These are phyloP conservation scores for Kluyveromyces lactis DNA, from an alignment of 805 yeast species.

Conservation along the genomic window DNA sequence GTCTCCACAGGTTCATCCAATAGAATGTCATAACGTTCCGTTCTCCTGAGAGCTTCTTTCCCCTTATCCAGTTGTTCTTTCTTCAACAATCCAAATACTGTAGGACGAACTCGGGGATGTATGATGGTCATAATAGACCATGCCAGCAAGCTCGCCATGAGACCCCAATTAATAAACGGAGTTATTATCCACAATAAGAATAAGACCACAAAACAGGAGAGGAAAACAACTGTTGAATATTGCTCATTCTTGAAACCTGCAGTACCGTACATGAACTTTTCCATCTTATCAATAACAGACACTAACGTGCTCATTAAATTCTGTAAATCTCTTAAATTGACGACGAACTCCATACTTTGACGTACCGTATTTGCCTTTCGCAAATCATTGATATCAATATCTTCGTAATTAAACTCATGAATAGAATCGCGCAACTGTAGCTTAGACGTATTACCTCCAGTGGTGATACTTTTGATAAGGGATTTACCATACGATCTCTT, in stretches of 20 bases:
- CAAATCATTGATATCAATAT: constrained; percentile 10
- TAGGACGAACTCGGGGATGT: constrained; percentile 48
- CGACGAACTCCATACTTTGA: constrained; percentile 34
- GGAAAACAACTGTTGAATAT: constrained; percentile 52
- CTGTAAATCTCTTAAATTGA: constrained; percentile 70
- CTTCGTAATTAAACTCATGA: constrained; percentile 8
- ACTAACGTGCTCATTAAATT: constrained; percentile 50
- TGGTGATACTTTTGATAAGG: constrained; percentile 32
- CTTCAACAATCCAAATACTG: constrained; percentile 24
- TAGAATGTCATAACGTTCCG: constrained; percentile 38
- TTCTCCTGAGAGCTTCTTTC: constrained; percentile 24
- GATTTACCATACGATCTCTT: constrained; percentile 46
- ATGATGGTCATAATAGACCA: constrained; percentile 47
- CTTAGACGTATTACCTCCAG: constrained; percentile 16
- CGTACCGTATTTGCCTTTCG: constrained; percentile 24
- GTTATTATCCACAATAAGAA: constrained; percentile 36
- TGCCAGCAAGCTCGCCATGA: constrained; percentile 44
- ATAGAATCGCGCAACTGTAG: constrained; percentile 8
- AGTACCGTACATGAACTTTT: constrained; percentile 48
- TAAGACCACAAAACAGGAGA: constrained; percentile 33
- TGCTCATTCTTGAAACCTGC: constrained; percentile 68
- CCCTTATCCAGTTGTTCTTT: constrained; percentile 21
- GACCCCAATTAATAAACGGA: constrained; percentile 56
- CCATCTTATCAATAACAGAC: constrained; percentile 40
- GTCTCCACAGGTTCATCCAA: constrained; percentile 60